Evolutionary conservation across 345 rosid genomes (phyloP), one percentile per base, ranked within the genome.

Genomic region (Heritiera littoralis): DNA sequence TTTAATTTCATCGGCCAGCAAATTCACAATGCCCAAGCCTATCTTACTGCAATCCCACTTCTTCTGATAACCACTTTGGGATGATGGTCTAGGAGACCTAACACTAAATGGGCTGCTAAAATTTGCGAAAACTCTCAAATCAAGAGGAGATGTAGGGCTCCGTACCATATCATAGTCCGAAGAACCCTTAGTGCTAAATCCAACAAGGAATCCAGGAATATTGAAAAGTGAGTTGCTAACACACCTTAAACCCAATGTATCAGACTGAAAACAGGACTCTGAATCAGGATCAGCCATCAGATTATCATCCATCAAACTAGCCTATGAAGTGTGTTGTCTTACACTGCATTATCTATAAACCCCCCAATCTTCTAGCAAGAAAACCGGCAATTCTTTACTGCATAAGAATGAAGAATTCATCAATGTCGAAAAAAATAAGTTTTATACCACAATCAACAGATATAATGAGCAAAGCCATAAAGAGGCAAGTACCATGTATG

Each of bases 91-190:
- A 5, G 89, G 88, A 80, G 89, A 89, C 80, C 85, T 86, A 60
- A 77, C 76, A 35, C 89, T 86, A 54, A 77, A 74, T 6, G 93
- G 81, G 61, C 83, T 86, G 71, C 89, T 86, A 75, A 89, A 74
- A 83, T 79, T 84, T 43, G 93, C 86, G 45, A 92, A 89, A 79
- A 88, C 77, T 87, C 85, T 88, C 40, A 87, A 84, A 80, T 94
- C 99, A 12, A 96, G 86, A 76, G 98, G 97, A 72, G 99, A 94
- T 64, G 93, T 96, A 58, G 99, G 98, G 87, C 99, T 96, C 60
- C 91, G 84, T n/a, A 86, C 86, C 18, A 93, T 89, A 81, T 94
- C 99, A 76, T 84, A 84, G 83, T 96, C 96, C 9, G 86, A 83
- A 64, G 90, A 82, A 60, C 89, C 87, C 86, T 87, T 93, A 12